phyloP scores from a whole-genome alignment of 2,329 filamentous ascomycete species.

The Fusarium cyanostomum region DNA sequence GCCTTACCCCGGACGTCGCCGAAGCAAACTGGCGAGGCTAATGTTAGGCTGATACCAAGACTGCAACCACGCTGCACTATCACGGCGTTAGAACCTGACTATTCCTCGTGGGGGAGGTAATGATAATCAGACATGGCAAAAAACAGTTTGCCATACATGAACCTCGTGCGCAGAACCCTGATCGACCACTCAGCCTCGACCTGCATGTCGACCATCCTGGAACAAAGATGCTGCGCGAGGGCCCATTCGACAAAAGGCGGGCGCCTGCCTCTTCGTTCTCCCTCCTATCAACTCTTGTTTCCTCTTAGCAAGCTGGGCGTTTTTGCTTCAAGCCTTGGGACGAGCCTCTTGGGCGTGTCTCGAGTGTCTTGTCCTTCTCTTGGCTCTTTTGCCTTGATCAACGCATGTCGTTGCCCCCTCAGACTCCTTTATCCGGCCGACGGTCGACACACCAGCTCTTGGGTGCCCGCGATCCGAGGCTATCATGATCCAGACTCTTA shows the following conservation, averaged over 20 bases:
- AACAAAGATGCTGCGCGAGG: conserved; percentile 17
- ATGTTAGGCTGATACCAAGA: conserved; percentile 4
- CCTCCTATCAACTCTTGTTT: not conserved
- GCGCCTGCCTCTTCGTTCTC: conserved; percentile 4
- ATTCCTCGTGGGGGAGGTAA: not conserved
- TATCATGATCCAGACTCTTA: conserved; percentile 14
- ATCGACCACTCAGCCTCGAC: conserved; percentile 4
- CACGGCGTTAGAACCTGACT: not conserved
- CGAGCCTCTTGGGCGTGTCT: conserved; percentile 19
- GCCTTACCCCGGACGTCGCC: not conserved
- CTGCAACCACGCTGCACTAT: conserved; percentile 7
- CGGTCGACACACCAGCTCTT: not conserved
- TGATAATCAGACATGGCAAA: not conserved
- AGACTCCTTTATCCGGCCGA: conserved; percentile 22
- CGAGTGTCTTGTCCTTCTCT: conserved; percentile 9
- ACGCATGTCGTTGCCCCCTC: not conserved
- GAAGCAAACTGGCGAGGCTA: not conserved
- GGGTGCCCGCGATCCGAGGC: conserved; percentile 19
- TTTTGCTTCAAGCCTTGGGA: conserved; percentile 14
- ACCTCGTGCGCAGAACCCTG: not conserved
- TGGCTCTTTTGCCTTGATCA: conserved; percentile 27
- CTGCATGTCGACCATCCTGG: conserved; percentile 12
- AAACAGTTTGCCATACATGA: not conserved
- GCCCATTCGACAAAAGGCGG: conserved; percentile 3
- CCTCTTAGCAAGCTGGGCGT: conserved; percentile 30